These are phyloP conservation scores for Serendipita indica DNA, from an alignment of 768 basidiomycete species.

Conservation along the genomic window DNA sequence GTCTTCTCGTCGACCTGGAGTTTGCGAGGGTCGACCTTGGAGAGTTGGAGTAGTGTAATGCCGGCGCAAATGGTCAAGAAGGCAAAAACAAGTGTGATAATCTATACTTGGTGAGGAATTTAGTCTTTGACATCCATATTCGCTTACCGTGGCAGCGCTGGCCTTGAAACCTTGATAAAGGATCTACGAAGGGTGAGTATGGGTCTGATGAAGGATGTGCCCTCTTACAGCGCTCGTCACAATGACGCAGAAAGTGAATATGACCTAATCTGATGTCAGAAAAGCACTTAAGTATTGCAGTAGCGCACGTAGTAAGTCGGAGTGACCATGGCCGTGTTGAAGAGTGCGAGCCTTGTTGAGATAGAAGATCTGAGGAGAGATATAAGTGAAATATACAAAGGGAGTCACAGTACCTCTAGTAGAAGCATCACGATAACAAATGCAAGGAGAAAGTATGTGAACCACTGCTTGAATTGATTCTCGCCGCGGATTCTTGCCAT, in stretches of 20 bases:
- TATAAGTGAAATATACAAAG: background rate
- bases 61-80: conserved; percentile 86
- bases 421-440: conserved; percentile 76
- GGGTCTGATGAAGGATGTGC: conserved; percentile 24
- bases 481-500: background rate
- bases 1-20: conserved; percentile 80
- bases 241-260: conserved; percentile 28
- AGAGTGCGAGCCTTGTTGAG: conserved; percentile 93
- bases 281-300: background rate
- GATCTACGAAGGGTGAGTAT: conserved; percentile 13
- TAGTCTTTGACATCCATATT: background rate
- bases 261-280: conserved; percentile 12
- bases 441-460: conserved; percentile 71
- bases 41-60: conserved; percentile 90
- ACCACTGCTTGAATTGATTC: conserved; percentile 75
- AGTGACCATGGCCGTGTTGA: conserved; percentile 43
- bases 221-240: conserved; percentile 18
- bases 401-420: conserved; percentile 25
- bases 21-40: conserved; percentile 74
- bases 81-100: conserved; percentile 82
- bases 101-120: conserved; percentile 21
- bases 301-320: conserved; percentile 22
- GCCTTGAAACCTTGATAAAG: conserved; percentile 32
- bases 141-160: conserved; percentile 2
- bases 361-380: conserved; percentile 63